Base-by-base conservation (phyloP, 23 red algal species). In the Cyanidiococcus yangmingshanensis region DNA sequence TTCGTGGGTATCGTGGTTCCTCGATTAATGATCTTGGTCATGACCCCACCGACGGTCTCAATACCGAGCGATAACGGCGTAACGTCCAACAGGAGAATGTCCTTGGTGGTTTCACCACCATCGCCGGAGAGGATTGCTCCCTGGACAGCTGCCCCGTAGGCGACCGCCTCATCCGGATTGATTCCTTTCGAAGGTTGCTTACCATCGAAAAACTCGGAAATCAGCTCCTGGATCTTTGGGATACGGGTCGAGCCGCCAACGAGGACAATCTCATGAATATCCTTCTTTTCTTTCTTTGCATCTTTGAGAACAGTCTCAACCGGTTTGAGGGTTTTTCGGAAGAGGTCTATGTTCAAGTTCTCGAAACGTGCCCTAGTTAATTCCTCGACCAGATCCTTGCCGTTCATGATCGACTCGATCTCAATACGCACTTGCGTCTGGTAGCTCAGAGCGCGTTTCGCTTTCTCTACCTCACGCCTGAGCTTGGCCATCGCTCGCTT, bases 231-330 rank as follows among this genome's bases (percentile, higher is more conserved):
- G 32, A 96, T 80, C 77, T 96, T 96, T 33, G 92, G 92, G 59
- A 96, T 96, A 58, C 92, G 92, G 39, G 87, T 96, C 17, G 87
- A 90, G n/a, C 92, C 92, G 34, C 92, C 92, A 51, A 96, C 92
- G 31, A 96, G 80, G 26, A 96, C 92, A 77, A 96, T 83, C 63
- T 96, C 92, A 39, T 96, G 79, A 50, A 96, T 85, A 38, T 96
- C 83, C 45, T 68, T 71, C 84, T 96, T 96, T 34, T 82, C 50
- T 40, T 90, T 77, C 33, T 68, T 83, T 1, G 87, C 87, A 74
- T 96, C 92, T 86, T 90, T 86, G 21, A 96, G 79, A 16, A 96
- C 92, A 67, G 86, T 90, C 59, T 96, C 92, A 24, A 96, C 92
- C 0, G 92, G 92, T 58, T 96, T 96, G 67, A 96, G 41, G 17